phyloP scores from a whole-genome alignment of 768 basidiomycete species.

The Cantharellus cinnabarinus region DNA sequence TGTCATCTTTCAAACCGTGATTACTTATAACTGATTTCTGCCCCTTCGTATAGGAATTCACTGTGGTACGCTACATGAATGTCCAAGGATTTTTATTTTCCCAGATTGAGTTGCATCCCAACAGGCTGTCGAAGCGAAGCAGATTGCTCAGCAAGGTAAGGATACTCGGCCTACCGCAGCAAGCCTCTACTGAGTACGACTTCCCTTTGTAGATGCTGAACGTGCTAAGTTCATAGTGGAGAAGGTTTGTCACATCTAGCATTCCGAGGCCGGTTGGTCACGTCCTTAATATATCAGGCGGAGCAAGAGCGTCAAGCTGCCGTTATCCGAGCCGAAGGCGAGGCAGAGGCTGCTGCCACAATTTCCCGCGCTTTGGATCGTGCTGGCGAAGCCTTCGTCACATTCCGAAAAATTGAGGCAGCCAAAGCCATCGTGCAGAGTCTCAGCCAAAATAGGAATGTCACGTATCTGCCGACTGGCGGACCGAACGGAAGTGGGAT shows the following conservation, averaged over 20 bases:
- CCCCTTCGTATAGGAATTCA: constrained; percentile 48
- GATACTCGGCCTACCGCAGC: constrained; percentile 2
- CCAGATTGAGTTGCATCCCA: not conserved
- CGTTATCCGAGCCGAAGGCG: constrained; percentile 94
- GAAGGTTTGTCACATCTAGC: constrained; percentile 36
- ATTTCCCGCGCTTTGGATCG: constrained; percentile 80
- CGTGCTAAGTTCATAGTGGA: constrained; percentile 98
- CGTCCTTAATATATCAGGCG: constrained; percentile 31
- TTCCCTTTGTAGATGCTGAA: constrained; percentile 55
- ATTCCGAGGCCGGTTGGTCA: not conserved
- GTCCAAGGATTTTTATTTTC: not conserved
- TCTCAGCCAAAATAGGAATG: constrained; percentile 56
- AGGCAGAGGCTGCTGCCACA: constrained; percentile 89
- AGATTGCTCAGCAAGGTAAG: constrained; percentile 94
- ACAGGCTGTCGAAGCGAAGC: constrained; percentile 95
- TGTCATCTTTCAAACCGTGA: constrained; percentile 6
- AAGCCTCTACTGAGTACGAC: not conserved
- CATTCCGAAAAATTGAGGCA: constrained; percentile 90
- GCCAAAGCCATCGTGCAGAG: constrained; percentile 92
- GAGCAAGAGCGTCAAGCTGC: constrained; percentile 98
- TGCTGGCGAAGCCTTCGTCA: constrained; percentile 91
- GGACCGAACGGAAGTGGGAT: constrained; percentile 32
- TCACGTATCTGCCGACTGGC: constrained; percentile 56
- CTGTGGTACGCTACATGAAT: constrained; percentile 26
- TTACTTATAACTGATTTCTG: not conserved